Conservation (phyloP, 345 rosid genomes). For the Clausena lansium region DNA sequence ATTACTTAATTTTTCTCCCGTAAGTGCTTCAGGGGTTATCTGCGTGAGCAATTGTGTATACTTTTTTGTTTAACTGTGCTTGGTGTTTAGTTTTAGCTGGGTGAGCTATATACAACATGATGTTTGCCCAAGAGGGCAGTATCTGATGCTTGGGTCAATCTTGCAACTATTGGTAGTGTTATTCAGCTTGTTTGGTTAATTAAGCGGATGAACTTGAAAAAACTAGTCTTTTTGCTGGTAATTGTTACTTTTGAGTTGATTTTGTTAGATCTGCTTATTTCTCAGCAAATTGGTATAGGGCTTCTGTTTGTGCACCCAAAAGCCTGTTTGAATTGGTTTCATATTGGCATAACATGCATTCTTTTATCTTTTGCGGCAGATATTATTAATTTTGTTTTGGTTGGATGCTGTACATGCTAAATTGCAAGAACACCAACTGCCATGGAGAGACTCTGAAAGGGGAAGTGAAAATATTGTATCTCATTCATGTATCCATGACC, state of each 20-base stretch:
- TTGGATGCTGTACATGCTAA: slow-evolving; percentile 42
- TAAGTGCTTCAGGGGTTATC: slow-evolving; percentile 12
- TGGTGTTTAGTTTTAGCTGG: slow-evolving; percentile 2
- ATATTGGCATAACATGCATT: neutral
- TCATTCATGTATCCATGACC: slow-evolving; percentile 96
- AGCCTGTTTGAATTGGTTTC: neutral
- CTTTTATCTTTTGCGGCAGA: slow-evolving; percentile 39
- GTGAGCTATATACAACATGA: neutral
- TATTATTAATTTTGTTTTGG: slow-evolving; percentile 56
- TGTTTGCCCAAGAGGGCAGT: neutral
- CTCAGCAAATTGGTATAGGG: neutral
- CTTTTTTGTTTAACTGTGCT: neutral
- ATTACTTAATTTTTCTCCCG: neutral
- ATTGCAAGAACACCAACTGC: slow-evolving; percentile 31
- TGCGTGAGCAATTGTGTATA: neutral
- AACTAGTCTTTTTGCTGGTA: slow-evolving; percentile 16
- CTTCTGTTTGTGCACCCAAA: slow-evolving; percentile 4
- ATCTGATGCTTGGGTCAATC: neutral
- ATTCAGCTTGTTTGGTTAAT: slow-evolving; percentile 12
- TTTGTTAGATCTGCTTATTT: slow-evolving; percentile 20
- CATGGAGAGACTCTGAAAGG: slow-evolving; percentile 37
- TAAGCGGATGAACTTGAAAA: slow-evolving; percentile 14
- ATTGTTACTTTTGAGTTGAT: slow-evolving; percentile 5
- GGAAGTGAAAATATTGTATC: slow-evolving; percentile 46
- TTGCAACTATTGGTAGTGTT: neutral